Evolutionary conservation across 2,329 filamentous ascomycete species (phyloP), one percentile per base, ranked within the genome.

Genomic region (Esteya vermicola): DNA sequence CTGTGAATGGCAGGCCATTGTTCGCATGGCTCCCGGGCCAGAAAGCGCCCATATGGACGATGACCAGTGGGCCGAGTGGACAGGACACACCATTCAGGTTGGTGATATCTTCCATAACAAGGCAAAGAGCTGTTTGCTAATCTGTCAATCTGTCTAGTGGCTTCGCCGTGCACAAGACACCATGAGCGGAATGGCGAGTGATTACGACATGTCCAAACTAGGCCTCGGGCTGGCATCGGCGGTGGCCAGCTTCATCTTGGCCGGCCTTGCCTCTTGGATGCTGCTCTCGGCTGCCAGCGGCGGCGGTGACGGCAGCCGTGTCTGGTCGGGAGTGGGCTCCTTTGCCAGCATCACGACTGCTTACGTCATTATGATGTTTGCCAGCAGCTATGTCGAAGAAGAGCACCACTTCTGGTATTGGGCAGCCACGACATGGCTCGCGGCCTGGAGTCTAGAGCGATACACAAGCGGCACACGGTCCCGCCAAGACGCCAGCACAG

Each of bases 371-470:
- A 93, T 95, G 76, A 96, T 96, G 88, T 96, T 96, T 60, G 89
- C 88, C 9, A 94, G 85, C 55, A 96, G 88, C 53, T 98, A 91
- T 56, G 85, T 98, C 3, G 91, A 98, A 58, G 91, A 98, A 60
- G 91, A 98, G 57, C 91, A 98, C 37, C 85, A 96, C 49, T 95
- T 94, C 56, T 98, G 91, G 91, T 96, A 98, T 60, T 96, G 89
- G 86, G 61, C 75, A 2, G 72, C 80, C 0, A 78, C 81, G 0
- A 71, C 75, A 7, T 93, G 83, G 83, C 54, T 81, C 25, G 59
- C 65, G 2, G 62, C 67, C 23, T 59, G 80, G 12, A 65, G 64
- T 25, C 47, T 71, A 32, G n/a, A n/a, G n/a, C n/a, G n/a, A n/a
- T n/a, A n/a, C n/a, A n/a, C n/a, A n/a, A n/a, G n/a, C n/a, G 68